phyloP scores from a whole-genome alignment of 2,329 filamentous ascomycete species.

The Clonostachys rhizophaga region DNA sequence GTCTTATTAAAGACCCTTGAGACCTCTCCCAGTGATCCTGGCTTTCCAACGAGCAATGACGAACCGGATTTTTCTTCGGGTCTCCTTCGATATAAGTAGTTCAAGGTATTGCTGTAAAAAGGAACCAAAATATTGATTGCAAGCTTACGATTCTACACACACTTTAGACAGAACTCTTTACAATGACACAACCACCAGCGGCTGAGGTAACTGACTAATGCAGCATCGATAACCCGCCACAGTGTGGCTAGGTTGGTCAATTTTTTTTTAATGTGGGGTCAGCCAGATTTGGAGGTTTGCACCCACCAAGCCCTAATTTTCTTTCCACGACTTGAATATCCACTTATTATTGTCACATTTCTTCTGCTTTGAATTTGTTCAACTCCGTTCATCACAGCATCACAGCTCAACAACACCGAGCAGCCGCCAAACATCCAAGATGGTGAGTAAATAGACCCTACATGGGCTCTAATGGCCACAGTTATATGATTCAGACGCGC shows the following conservation, averaged over 20 bases:
- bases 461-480: slow-evolving; percentile 31
- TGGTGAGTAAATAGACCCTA: slow-evolving; percentile 30
- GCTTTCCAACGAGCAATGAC: neutral
- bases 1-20: neutral
- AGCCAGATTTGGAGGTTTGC: too few species aligned
- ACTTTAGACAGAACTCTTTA: neutral
- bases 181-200: too few species aligned
- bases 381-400: slow-evolving; percentile 13
- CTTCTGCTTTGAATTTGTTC: slow-evolving; percentile 10
- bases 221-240: slow-evolving; percentile 5
- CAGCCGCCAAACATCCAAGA: slow-evolving; percentile 30
- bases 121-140: neutral
- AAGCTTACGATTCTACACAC: neutral
- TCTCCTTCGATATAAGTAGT: neutral
- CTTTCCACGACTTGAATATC: slow-evolving; percentile 20
- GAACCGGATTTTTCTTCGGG: neutral
- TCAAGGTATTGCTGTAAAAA: neutral
- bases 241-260: neutral
- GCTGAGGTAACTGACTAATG: neutral
- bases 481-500: slow-evolving; percentile 25
- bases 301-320: slow-evolving; percentile 29
- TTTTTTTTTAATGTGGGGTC: slow-evolving; percentile 7
- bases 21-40: neutral
- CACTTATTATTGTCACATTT: slow-evolving; percentile 10
- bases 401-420: slow-evolving; percentile 8